Conservation (phyloP, 2,329 filamentous ascomycete genomes). For the Exophiala mesophila region DNA sequence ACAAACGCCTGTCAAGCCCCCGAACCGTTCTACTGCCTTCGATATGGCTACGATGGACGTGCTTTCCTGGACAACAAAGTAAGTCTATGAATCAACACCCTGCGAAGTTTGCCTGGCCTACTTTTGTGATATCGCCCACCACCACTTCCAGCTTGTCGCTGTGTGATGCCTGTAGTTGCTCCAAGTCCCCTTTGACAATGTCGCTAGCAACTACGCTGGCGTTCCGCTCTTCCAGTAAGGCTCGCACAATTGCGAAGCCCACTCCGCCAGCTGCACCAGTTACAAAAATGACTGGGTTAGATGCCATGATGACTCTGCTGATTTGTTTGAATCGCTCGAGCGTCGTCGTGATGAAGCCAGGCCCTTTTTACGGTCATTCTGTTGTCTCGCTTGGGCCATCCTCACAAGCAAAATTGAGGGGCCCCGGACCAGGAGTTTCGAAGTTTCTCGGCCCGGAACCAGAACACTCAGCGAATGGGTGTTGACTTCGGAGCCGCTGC, state of each 20-base stretch:
- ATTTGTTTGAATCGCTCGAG: too few species aligned
- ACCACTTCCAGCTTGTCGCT: background rate
- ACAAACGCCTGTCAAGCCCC: background rate
- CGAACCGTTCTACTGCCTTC: background rate
- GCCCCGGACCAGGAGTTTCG: too few species aligned
- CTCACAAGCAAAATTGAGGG: too few species aligned
- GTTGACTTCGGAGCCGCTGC: too few species aligned
- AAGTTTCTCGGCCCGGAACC: too few species aligned
- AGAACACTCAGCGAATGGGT: too few species aligned
- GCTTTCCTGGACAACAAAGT: background rate
- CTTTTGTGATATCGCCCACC: background rate
- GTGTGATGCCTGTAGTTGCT: background rate
- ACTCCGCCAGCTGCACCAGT: slow-evolving; percentile 8
- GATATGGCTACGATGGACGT: background rate
- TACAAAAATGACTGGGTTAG: slow-evolving; percentile 2
- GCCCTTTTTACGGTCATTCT: too few species aligned
- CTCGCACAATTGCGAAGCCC: slow-evolving; percentile 7
- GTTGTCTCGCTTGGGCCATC: too few species aligned
- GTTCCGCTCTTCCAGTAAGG: slow-evolving; percentile 28
- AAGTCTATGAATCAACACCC: background rate
- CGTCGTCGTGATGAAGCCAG: too few species aligned
- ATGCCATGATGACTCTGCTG: too few species aligned
- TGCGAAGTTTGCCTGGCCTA: background rate
- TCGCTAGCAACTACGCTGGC: background rate
- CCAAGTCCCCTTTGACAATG: background rate